Evolutionary conservation across 768 basidiomycete genomes (phyloP), one percentile per base, ranked within the genome.

Genomic region (Tulasnella sp.): DNA sequence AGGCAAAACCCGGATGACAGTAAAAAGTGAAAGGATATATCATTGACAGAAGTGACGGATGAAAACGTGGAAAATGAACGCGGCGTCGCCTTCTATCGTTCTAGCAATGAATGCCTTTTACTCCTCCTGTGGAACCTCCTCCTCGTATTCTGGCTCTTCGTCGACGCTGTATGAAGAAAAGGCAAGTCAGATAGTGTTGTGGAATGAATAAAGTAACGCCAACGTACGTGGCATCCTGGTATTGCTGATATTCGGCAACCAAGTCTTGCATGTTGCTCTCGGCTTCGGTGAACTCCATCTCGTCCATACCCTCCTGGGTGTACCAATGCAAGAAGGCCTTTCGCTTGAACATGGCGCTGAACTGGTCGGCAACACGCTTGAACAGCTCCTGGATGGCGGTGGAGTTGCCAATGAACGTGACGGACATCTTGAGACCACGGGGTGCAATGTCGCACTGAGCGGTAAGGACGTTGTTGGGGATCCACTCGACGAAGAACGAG

Each of bases 321-420:
- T 98, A 98, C 96, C 96, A 97, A 84, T 97, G 93, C 90, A 95
- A 88, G 89, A 96, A 96, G 34, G 96, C 96, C 87, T 98, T 98
- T 83, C 97, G 88, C 80, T 84, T 80, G 84, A 80, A 82, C 52
- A 58, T 67, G 14, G 71, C 77, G 40, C 75, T 93, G 89, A 99
- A 99, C 84, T 99, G 96, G 83, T 96, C 96, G 79, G 91, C 92
- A 83, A 99, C 95, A 86, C 97, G 96, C 87, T 96, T 95, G 93
- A 99, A 98, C 80, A 99, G 88, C 84, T 97, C 95, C 84, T 97
- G 96, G 83, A 98, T 97, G 77, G 93, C 92, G 42, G 96, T 98
- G 42, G 94, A 95, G 88, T 98, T 98, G 81, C 96, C 96, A 83
- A 98, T 88, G 88, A 98, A 99, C 36, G 96, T 98, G 75, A 94